Conservation (phyloP, 2,329 filamentous ascomycete species). For the Trichoderma oligosporum region DNA sequence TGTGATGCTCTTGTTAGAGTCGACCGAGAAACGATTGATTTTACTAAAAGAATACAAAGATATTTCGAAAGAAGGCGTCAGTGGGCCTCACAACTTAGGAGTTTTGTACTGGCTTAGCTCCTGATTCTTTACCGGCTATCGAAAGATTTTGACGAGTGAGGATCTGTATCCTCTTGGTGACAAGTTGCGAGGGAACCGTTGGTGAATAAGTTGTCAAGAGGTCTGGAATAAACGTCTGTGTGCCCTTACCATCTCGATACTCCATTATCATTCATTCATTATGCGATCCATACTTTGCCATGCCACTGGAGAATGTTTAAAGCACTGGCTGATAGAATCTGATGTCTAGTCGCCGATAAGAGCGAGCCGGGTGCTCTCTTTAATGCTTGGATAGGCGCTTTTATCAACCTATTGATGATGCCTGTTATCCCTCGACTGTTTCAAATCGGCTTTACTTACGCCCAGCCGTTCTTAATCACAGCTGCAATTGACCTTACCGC, state of each 20-base stretch:
- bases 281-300: too few relatives aligned
- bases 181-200: constrained; percentile 21
- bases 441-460: constrained; percentile 28
- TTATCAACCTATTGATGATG: constrained; percentile 17
- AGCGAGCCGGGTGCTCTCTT: constrained; percentile 19
- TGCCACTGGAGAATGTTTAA: too few relatives aligned
- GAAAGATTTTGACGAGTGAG: constrained; percentile 36
- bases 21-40: constrained; percentile 22
- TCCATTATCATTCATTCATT: background rate
- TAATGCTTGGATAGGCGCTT: constrained; percentile 16
- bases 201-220: constrained; percentile 20
- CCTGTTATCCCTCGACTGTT: constrained; percentile 23
- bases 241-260: background rate
- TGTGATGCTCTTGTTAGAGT: constrained; percentile 23
- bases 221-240: constrained; percentile 24
- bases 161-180: constrained; percentile 29
- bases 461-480: constrained; percentile 28
- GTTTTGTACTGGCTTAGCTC: constrained; percentile 54
- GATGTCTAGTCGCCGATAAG: constrained; percentile 24
- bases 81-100: constrained; percentile 44
- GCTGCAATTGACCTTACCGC: constrained; percentile 23
- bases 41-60: constrained; percentile 24
- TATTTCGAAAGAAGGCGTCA: constrained; percentile 45
- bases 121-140: constrained; percentile 37
- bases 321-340: background rate